phyloP scores from a whole-genome alignment of 495 filamentous ascomycete genomes.

The Podospora fimiseda region DNA sequence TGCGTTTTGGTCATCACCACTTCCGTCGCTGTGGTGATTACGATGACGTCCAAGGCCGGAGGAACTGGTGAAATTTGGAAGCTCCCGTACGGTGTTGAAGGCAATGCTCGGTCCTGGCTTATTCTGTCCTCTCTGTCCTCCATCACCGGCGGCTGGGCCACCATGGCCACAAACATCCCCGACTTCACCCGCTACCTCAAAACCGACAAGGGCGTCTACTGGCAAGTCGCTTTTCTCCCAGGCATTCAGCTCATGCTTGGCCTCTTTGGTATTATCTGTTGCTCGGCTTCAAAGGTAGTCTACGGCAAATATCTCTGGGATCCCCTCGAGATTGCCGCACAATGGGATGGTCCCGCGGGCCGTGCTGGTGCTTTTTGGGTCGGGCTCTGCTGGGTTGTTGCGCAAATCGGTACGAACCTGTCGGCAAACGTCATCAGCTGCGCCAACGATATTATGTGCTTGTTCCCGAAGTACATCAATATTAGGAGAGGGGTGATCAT shows the following conservation, averaged over 20 bases:
- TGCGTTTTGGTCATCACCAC: conserved; percentile 30
- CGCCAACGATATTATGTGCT: conserved; percentile 57
- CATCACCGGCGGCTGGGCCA: conserved; percentile 28
- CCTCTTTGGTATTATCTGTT: conserved; percentile 46
- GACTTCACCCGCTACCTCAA: conserved; percentile 57
- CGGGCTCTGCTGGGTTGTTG: conserved; percentile 44
- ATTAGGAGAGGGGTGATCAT: conserved; percentile 59
- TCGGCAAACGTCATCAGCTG: conserved; percentile 61
- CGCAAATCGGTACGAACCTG: conserved; percentile 57
- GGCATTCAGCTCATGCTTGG: conserved; percentile 49
- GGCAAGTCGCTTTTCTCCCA: conserved; percentile 50
- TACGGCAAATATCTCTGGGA: conserved; percentile 56
- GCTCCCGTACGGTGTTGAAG: conserved; percentile 29
- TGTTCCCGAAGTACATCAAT: conserved; percentile 54
- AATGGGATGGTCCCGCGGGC: conserved; percentile 44
- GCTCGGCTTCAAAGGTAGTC: conserved; percentile 43
- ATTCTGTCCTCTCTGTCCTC: conserved; percentile 26
- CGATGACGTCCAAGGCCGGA: conserved; percentile 39
- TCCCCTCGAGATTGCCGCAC: conserved; percentile 47
- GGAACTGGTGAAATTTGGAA: conserved; percentile 42
- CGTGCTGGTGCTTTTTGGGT: conserved; percentile 53
- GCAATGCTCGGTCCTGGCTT: conserved; percentile 22
- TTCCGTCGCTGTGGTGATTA: conserved; percentile 37
- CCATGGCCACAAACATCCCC: conserved; percentile 42
- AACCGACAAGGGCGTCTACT: conserved; percentile 45